Evolutionary conservation across 148 eudicot species (phyloP), one percentile per base, ranked within the genome.

Genomic region (Spergularia marina): DNA sequence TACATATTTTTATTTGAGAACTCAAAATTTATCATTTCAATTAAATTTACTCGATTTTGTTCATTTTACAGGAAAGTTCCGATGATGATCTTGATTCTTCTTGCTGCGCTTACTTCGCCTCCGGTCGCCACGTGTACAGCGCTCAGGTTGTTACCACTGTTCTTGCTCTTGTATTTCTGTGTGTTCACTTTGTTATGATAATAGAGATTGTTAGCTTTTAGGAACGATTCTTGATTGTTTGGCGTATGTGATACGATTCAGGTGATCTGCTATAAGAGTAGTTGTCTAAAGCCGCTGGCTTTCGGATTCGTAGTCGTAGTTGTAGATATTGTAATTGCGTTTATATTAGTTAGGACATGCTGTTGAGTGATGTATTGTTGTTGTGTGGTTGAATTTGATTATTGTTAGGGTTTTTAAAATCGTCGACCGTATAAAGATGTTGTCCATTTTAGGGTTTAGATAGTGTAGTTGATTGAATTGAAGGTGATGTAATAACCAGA

Each of bases 81-180:
- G 90, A 53, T 4, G 87, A 83, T 53, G 44, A 30, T 7, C 25
- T 15, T 62, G 74, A 49, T 57, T 76, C 84, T 73, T 85, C 82
- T 56, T 85, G 88, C 74, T 86, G 81, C 75, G 83, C 83, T 74
- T 90, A 85, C 83, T 74, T 90, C 21, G 91, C 94, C 76, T 90
- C 94, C 12, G 91, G 86, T 7, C 77, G 76, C 72, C 83, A 77
- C 68, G 66, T 88, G 70, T 86, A 87, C 81, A 84, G 82, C 73
- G 71, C 86, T 71, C 68, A 75, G 84, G 91, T 88, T 55, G 66
- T 68, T 30, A 4, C 6, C 14, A 53, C 52, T 15, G 23, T 55
- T 59, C 41, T 12, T 17, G 4, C 3, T 6, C 6, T 6, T 16
- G 5, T 47, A 7, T 73, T 9, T 44, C 18, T 40, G 12, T 57